Evolutionary conservation across 2,329 filamentous ascomycete genomes (phyloP).

Genomic region (Neonectria punicea): DNA sequence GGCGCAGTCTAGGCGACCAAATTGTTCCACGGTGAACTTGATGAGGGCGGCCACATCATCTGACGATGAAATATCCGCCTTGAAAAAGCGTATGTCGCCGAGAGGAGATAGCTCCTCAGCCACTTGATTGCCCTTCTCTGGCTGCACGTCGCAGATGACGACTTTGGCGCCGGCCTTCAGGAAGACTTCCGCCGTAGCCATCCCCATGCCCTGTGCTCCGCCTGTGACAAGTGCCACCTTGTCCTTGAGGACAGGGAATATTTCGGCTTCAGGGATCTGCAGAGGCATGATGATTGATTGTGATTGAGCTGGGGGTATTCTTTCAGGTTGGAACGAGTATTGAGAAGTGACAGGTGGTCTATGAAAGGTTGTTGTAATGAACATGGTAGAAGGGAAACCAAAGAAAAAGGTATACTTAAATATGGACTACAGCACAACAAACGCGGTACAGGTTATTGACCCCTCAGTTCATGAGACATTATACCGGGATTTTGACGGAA

Average conservation of each 20-base stretch:
- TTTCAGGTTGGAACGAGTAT: neutral
- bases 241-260: constrained; percentile 32
- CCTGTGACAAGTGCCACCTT: constrained; percentile 48
- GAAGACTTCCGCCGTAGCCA: constrained; percentile 45
- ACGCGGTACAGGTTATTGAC: too few relatives aligned
- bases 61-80: constrained; percentile 31
- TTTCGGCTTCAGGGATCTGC: constrained; percentile 22
- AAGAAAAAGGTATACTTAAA: too few relatives aligned
- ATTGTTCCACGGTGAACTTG: constrained; percentile 32
- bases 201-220: constrained; percentile 46
- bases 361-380: too few relatives aligned
- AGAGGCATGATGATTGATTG: constrained; percentile 21
- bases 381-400: too few relatives aligned
- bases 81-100: constrained; percentile 27
- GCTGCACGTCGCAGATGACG: constrained; percentile 45
- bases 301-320: neutral
- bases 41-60: constrained; percentile 29
- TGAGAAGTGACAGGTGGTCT: too few relatives aligned
- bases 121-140: constrained; percentile 26
- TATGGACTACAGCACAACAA: too few relatives aligned
- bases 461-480: too few relatives aligned
- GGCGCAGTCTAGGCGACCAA: constrained; percentile 30
- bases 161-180: constrained; percentile 47
- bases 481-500: too few relatives aligned
- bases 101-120: constrained; percentile 28